Percentiles rank a stretch among this genome's conserved stretches.
Conservation (phyloP, 176 grass and related monocot genomes). For the Microstegium vimineum region DNA sequence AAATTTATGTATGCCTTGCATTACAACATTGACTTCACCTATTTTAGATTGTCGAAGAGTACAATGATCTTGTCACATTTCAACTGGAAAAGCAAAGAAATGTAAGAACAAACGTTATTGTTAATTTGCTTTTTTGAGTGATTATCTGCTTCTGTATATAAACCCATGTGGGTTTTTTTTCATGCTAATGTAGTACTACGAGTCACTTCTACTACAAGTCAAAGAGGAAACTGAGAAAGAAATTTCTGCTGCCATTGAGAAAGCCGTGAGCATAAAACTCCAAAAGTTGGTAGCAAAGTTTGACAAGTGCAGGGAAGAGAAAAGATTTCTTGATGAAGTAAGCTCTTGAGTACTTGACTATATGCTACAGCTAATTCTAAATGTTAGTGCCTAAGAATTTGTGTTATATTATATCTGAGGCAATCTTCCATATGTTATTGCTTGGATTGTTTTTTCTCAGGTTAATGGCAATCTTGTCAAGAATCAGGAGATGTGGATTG, state of each 20-base stretch:
- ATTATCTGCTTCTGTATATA: background rate
- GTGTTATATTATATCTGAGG: background rate
- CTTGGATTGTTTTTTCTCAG: constrained; percentile 26
- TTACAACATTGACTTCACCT: constrained; percentile 19
- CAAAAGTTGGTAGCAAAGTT: constrained; percentile 71
- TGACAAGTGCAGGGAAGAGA: constrained; percentile 62
- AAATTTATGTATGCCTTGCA: constrained; percentile 23
- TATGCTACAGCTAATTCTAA: constrained; percentile 9
- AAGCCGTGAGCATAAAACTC: constrained; percentile 44
- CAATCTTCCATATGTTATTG: constrained; percentile 19
- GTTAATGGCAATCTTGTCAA: constrained; percentile 78
- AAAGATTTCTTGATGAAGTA: constrained; percentile 80
- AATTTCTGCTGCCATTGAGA: constrained; percentile 52
- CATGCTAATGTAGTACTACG: constrained; percentile 64
- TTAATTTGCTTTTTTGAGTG: background rate
- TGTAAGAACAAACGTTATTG: constrained; percentile 44
- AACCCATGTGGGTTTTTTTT: constrained; percentile 28
- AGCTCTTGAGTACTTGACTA: constrained; percentile 25
- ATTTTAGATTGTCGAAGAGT: constrained; percentile 77
- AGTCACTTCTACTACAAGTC: constrained; percentile 66
- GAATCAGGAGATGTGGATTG: constrained; percentile 71
- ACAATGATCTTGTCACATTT: constrained; percentile 87
- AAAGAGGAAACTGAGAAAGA: constrained; percentile 82
- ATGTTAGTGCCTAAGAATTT: constrained; percentile 10
- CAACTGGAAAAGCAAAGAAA: constrained; percentile 99